Conservation (phyloP, 2,329 filamentous ascomycete genomes). For the Claviceps arundinis region DNA sequence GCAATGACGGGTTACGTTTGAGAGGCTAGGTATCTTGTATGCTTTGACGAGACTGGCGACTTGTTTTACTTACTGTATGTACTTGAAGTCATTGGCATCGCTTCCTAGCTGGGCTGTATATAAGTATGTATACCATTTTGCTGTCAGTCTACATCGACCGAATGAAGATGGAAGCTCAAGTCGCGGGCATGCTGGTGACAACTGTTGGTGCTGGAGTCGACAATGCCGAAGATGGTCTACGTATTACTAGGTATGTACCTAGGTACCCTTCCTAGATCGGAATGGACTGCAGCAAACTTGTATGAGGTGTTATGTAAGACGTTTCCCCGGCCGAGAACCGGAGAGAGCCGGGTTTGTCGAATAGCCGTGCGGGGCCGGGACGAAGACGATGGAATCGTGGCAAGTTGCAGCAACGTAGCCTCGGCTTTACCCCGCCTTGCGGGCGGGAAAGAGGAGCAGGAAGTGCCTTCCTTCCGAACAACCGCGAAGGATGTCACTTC, state of each 20-base stretch:
- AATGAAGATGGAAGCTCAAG: neutral
- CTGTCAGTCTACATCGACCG: neutral
- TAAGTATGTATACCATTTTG: slow-evolving; percentile 1
- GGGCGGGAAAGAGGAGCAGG: neutral
- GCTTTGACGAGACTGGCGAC: neutral
- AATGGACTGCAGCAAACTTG: neutral
- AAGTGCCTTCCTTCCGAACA: too few species aligned
- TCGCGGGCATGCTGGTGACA: neutral
- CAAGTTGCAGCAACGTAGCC: neutral
- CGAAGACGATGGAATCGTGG: neutral
- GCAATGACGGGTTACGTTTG: neutral
- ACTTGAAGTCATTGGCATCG: slow-evolving; percentile 4
- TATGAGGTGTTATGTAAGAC: too few species aligned
- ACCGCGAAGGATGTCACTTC: too few species aligned
- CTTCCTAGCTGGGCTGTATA: slow-evolving; percentile 5
- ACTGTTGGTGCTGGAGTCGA: neutral
- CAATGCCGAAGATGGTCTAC: neutral
- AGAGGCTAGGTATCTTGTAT: neutral
- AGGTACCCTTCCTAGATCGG: neutral
- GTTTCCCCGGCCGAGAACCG: neutral
- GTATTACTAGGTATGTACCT: too few species aligned
- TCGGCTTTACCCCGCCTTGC: neutral
- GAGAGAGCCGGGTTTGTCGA: neutral
- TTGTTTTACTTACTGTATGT: slow-evolving; percentile 2
- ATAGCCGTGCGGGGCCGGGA: neutral